phyloP scores from a whole-genome alignment of 345 rosid species.

The Populus simonii region DNA sequence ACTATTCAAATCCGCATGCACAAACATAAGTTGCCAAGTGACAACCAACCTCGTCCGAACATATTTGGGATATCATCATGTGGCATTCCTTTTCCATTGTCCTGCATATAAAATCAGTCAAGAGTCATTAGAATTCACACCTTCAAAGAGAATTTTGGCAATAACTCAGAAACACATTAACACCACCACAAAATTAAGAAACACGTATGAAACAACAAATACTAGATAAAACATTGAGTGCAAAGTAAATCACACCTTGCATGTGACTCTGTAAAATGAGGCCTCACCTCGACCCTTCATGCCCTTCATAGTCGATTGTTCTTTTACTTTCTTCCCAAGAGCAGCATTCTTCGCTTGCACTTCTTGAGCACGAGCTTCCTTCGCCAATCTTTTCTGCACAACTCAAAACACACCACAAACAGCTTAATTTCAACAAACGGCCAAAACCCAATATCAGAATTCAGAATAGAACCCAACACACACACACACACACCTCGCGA shows the following conservation, averaged over 20 bases:
- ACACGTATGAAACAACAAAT: background rate
- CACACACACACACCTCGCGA: conserved; percentile 63
- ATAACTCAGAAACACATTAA: background rate
- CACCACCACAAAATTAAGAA: background rate
- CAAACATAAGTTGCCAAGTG: conserved; percentile 6
- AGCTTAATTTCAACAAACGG: background rate
- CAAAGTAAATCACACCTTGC: conserved; percentile 63
- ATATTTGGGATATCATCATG: conserved; percentile 99
- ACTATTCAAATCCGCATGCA: background rate
- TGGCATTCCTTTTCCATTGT: conserved; percentile 99
- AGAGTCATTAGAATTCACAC: conserved; percentile 1
- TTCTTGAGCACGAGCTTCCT: conserved; percentile 82
- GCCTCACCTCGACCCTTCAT: conserved; percentile 88
- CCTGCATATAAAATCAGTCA: conserved; percentile 46
- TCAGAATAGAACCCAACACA: too few relatives aligned
- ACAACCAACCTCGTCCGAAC: conserved; percentile 80
- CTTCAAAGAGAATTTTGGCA: background rate
- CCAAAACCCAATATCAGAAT: background rate
- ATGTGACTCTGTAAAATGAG: conserved; percentile 85
- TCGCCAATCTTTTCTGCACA: conserved; percentile 79
- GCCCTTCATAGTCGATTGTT: conserved; percentile 56
- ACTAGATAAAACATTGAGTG: conserved; percentile 1
- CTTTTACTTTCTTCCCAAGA: conserved; percentile 75
- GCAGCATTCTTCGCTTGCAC: conserved; percentile 77
- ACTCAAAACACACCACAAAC: conserved; percentile 11